Conservation (phyloP, 495 filamentous ascomycete genomes). For the Massariosphaeria phaeospora region DNA sequence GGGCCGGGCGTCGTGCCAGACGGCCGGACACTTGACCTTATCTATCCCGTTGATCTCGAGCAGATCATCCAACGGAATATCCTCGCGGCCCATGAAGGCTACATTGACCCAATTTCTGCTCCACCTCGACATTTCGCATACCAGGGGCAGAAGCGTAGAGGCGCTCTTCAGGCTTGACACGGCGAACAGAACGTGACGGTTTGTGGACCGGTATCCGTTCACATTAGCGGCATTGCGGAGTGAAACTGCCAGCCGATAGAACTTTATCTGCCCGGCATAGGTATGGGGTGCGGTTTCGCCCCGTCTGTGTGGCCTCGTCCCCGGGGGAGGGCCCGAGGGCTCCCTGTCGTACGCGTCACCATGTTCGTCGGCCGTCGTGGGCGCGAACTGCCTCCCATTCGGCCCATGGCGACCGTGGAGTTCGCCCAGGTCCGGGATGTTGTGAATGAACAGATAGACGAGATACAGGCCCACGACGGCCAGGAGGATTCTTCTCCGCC, state of each 20-base stretch:
- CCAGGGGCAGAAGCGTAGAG: slow-evolving; percentile 52
- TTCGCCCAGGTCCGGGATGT: slow-evolving; percentile 24
- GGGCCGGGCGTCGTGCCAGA: slow-evolving; percentile 57
- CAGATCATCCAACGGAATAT: slow-evolving; percentile 50
- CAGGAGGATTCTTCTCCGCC: slow-evolving; percentile 45
- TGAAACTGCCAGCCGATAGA: slow-evolving; percentile 49
- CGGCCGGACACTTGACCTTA: slow-evolving; percentile 47
- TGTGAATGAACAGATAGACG: slow-evolving; percentile 37
- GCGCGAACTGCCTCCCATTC: neutral
- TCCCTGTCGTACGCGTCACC: no score
- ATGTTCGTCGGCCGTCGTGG: neutral
- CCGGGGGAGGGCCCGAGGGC: slow-evolving; percentile 32
- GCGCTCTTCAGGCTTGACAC: slow-evolving; percentile 54
- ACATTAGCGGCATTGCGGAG: slow-evolving; percentile 44
- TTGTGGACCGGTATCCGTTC: slow-evolving; percentile 35
- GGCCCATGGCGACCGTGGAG: neutral
- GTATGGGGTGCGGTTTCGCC: slow-evolving; percentile 39
- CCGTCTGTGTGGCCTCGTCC: slow-evolving; percentile 23
- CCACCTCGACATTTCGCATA: slow-evolving; percentile 56
- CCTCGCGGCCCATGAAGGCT: slow-evolving; percentile 53
- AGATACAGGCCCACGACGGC: slow-evolving; percentile 43
- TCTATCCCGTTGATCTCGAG: slow-evolving; percentile 54
- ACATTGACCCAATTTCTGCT: slow-evolving; percentile 57
- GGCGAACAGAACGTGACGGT: slow-evolving; percentile 57
- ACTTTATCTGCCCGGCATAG: slow-evolving; percentile 54